Percentiles rank a stretch among this genome's conserved stretches.
Evolutionary conservation across 768 basidiomycete species (phyloP).

Genomic region (Pulveroboletus sp.): DNA sequence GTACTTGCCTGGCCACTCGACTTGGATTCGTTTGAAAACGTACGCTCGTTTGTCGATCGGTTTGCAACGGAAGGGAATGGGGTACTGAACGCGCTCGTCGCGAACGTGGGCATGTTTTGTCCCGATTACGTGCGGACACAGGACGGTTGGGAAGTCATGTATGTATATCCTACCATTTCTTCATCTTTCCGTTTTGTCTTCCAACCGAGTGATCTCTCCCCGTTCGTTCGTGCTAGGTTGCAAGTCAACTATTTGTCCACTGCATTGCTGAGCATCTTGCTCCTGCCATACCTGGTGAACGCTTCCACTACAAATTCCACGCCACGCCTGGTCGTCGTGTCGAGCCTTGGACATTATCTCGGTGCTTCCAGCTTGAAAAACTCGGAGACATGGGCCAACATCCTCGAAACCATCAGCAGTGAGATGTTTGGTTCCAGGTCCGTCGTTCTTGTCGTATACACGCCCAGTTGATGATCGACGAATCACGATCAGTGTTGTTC

Average conservation of each 20-base stretch:
- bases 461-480: not conserved
- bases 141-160: slow-evolving; percentile 49
- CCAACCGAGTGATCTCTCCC: not conserved
- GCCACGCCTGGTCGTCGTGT: slow-evolving; percentile 24
- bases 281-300: slow-evolving; percentile 28
- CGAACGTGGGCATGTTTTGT: slow-evolving; percentile 24
- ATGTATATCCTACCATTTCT: slow-evolving; percentile 21
- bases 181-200: not conserved
- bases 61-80: slow-evolving; percentile 20
- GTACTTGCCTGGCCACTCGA: slow-evolving; percentile 31
- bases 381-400: slow-evolving; percentile 7
- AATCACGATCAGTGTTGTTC: not conserved
- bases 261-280: slow-evolving; percentile 27
- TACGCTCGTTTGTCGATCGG: slow-evolving; percentile 28
- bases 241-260: slow-evolving; percentile 33
- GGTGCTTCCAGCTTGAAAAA: slow-evolving; percentile 2
- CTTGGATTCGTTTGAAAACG: slow-evolving; percentile 26
- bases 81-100: slow-evolving; percentile 26
- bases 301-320: slow-evolving; percentile 11
- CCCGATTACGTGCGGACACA: slow-evolving; percentile 22
- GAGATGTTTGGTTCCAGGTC: slow-evolving; percentile 19
- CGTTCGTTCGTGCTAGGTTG: slow-evolving; percentile 16
- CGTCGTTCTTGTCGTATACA: not conserved
- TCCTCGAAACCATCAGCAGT: slow-evolving; percentile 22
- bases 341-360: slow-evolving; percentile 26